Conservation (phyloP, 345 rosid species). For the Gossypium herbaceum region DNA sequence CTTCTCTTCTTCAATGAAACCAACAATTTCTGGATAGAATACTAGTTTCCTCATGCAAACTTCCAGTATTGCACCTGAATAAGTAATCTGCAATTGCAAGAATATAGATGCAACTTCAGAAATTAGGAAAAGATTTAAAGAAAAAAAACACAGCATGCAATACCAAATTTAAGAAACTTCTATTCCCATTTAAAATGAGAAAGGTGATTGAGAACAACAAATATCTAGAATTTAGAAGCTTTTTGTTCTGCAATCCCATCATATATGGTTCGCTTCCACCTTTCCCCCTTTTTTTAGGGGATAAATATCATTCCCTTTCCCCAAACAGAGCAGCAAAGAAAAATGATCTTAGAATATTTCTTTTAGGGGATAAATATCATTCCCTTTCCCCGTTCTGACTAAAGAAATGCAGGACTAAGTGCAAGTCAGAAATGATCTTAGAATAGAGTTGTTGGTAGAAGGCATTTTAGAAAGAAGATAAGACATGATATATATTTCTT, state of each 20-base stretch:
- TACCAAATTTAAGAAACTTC: neutral
- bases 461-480: neutral
- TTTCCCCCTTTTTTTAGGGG: neutral
- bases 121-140: neutral
- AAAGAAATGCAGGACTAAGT: constrained; percentile 2
- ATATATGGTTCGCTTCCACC: neutral
- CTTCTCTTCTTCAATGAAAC: constrained; percentile 89
- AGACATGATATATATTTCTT: neutral
- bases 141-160: neutral
- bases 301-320: neutral
- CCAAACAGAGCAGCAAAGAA: neutral
- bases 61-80: constrained; percentile 83
- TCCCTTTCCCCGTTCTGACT: neutral
- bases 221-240: neutral
- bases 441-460: neutral
- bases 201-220: neutral
- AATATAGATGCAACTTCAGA: constrained; percentile 1
- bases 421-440: neutral
- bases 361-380: neutral
- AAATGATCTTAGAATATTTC: neutral
- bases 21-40: constrained; percentile 87
- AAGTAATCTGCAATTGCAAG: constrained; percentile 52
- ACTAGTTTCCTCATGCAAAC: constrained; percentile 94
- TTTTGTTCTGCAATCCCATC: neutral
- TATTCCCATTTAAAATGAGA: neutral